These are phyloP conservation scores for Sedum album DNA, from an alignment of 164 flowering plant species.

Conservation along the genomic window DNA sequence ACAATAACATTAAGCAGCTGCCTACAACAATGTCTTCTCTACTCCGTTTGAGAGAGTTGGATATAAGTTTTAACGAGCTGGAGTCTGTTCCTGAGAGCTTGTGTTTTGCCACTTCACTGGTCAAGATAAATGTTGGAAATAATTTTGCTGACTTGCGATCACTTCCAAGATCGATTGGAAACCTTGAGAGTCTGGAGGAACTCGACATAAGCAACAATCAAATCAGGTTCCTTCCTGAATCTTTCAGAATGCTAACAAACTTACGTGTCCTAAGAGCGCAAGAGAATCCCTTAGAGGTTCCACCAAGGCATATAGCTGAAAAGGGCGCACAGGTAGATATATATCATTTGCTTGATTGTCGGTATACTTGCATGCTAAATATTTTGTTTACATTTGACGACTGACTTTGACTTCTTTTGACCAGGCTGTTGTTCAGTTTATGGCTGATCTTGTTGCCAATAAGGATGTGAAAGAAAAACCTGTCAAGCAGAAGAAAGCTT, in stretches of 20 bases:
- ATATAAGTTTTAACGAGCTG: conserved; percentile 64
- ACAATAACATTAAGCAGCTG: conserved; percentile 46
- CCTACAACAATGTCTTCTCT: conserved; percentile 65
- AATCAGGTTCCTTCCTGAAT: conserved; percentile 51
- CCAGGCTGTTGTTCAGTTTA: conserved; percentile 82
- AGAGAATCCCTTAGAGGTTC: conserved; percentile 67
- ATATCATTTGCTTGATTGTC: not conserved
- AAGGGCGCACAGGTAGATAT: conserved; percentile 59
- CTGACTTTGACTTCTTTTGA: conserved; percentile 11
- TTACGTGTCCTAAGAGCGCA: conserved; percentile 48
- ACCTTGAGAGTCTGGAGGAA: conserved; percentile 64
- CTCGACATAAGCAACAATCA: conserved; percentile 59
- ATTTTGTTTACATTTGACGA: conserved; percentile 2
- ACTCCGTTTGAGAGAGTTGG: conserved; percentile 45
- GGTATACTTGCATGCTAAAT: no score
- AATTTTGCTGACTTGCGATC: conserved; percentile 60
- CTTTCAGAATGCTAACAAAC: conserved; percentile 49
- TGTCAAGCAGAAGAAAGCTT: conserved; percentile 46
- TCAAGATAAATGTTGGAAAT: conserved; percentile 45
- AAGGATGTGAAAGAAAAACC: conserved; percentile 45
- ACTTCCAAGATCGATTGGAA: conserved; percentile 60
- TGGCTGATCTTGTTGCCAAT: conserved; percentile 56
- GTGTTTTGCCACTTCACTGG: conserved; percentile 44
- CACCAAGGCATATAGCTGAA: conserved; percentile 44
- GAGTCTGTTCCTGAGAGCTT: conserved; percentile 53